Percentiles rank a stretch among this genome's conserved stretches.
Evolutionary conservation across 768 basidiomycete genomes (phyloP).

Genomic region (Hygrocybe coccinea): DNA sequence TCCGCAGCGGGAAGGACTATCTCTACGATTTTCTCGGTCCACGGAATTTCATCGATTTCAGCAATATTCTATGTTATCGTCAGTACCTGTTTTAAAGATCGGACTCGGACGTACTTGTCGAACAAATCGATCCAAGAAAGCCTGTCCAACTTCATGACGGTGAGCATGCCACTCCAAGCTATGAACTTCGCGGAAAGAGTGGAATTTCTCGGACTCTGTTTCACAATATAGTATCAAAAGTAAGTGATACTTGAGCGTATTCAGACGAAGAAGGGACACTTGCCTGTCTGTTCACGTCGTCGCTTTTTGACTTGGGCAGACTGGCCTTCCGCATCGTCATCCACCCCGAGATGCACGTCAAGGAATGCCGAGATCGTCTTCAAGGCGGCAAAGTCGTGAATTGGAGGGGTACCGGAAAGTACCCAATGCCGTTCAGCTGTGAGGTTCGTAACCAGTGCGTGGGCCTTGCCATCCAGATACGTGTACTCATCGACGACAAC

Average conservation of each 20-base stretch:
- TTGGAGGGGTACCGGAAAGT: constrained; percentile 92
- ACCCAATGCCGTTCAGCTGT: constrained; percentile 86
- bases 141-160: constrained; percentile 76
- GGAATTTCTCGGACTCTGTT: constrained; percentile 84
- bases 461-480: constrained; percentile 77
- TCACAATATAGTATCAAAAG: background rate
- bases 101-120: constrained; percentile 57
- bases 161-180: constrained; percentile 90
- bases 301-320: constrained; percentile 76
- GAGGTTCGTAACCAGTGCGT: constrained; percentile 71
- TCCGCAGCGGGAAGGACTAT: constrained; percentile 87
- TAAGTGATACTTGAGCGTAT: background rate
- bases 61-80: constrained; percentile 68
- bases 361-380: constrained; percentile 89
- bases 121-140: constrained; percentile 75
- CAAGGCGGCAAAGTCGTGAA: constrained; percentile 83
- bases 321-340: constrained; percentile 80
- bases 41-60: constrained; percentile 94
- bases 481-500: constrained; percentile 94
- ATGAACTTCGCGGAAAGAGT: constrained; percentile 93
- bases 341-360: constrained; percentile 84
- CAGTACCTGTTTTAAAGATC: constrained; percentile 9
- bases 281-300: constrained; percentile 78
- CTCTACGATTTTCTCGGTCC: constrained; percentile 54
- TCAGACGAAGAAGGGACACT: constrained; percentile 12